These are phyloP conservation scores for Astragalus glycyphyllos DNA, from an alignment of 306 rosid species.

Conservation along the genomic window DNA sequence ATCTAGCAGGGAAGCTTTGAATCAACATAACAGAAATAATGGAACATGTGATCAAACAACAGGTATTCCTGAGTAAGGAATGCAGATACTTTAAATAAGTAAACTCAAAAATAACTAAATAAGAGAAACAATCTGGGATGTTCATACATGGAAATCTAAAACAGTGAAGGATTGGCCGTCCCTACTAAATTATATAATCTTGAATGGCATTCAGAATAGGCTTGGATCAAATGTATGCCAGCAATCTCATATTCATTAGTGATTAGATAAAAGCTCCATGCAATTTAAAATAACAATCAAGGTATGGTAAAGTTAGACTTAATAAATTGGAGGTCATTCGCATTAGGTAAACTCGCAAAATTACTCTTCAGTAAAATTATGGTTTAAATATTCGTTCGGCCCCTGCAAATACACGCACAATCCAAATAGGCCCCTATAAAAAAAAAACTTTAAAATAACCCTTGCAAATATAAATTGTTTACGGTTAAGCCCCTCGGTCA, in stretches of 20 bases:
- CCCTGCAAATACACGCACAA: no score
- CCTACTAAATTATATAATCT: conserved; percentile 16
- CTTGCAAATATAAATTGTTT: no score
- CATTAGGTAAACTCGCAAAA: conserved; percentile 27
- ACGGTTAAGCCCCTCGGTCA: no score
- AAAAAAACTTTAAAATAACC: no score
- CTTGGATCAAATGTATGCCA: conserved; percentile 22
- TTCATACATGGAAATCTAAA: neutral
- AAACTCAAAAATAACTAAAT: conserved; percentile 27
- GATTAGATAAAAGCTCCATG: conserved; percentile 31
- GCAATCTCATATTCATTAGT: conserved; percentile 29
- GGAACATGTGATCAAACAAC: conserved; percentile 13
- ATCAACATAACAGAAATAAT: conserved; percentile 14
- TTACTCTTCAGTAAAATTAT: neutral
- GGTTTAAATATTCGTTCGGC: no score
- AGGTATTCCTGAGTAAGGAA: conserved; percentile 3
- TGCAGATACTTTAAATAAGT: neutral
- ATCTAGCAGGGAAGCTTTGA: no score
- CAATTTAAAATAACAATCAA: conserved; percentile 23
- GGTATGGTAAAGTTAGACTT: conserved; percentile 19
- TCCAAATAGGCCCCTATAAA: no score
- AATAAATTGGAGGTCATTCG: conserved; percentile 24
- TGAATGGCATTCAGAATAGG: conserved; percentile 5
- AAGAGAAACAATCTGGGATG: conserved; percentile 23
- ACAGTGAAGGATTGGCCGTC: neutral